Evolutionary conservation across 129 eudicot genomes (phyloP).

Genomic region (Flaveria sonorensis): DNA sequence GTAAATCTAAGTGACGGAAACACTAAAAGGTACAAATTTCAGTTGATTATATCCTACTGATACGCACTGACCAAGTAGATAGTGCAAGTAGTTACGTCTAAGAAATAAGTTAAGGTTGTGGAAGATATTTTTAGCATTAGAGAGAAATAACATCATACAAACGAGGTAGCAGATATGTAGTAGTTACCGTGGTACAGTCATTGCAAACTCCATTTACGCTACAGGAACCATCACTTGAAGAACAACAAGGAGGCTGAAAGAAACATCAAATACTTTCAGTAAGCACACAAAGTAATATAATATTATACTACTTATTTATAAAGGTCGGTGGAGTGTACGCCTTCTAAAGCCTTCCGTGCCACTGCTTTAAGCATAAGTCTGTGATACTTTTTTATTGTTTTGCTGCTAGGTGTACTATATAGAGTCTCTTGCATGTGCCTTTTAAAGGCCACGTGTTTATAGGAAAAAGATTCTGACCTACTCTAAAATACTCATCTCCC

Average conservation of each 20-base stretch:
- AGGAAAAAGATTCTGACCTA: no score
- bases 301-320: no score
- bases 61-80: slow-evolving; percentile 13
- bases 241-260: slow-evolving; percentile 97
- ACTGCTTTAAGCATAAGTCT: no score
- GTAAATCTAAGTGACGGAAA: slow-evolving; percentile 88
- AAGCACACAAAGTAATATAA: not conserved
- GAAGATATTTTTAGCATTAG: slow-evolving; percentile 1
- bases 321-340: no score
- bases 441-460: no score
- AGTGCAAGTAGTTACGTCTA: slow-evolving; percentile 16
- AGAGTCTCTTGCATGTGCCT: no score
- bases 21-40: slow-evolving; percentile 54
- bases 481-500: no score
- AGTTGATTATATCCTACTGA: slow-evolving; percentile 17
- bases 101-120: not conserved
- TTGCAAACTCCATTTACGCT: slow-evolving; percentile 57
- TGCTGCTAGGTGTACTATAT: no score
- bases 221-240: slow-evolving; percentile 66
- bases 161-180: slow-evolving; percentile 3
- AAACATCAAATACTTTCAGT: slow-evolving; percentile 26
- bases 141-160: not conserved
- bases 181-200: slow-evolving; percentile 94
- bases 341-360: no score
- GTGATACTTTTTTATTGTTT: no score